Percentiles rank a stretch among this genome's conserved stretches.
Evolutionary conservation across 2,329 filamentous ascomycete species (phyloP).

Genomic region (Alternaria sp.): DNA sequence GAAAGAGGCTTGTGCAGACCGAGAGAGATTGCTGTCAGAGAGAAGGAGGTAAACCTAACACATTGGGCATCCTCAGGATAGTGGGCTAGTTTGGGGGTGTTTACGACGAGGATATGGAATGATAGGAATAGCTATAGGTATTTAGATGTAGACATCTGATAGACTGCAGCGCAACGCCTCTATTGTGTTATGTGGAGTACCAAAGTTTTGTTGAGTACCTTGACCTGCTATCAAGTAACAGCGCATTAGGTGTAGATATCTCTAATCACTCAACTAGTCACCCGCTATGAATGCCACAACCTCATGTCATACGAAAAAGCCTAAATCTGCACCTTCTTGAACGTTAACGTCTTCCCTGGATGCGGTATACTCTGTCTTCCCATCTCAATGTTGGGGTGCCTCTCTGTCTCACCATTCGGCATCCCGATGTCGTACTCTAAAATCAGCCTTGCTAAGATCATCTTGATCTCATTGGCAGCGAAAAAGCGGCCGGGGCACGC

Average conservation of each 20-base stretch:
- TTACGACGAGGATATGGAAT: neutral
- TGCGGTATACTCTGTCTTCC: slow-evolving; percentile 21
- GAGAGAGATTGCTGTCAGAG: neutral
- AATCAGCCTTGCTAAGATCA: slow-evolving; percentile 39
- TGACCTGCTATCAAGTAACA: no score
- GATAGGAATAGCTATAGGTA: neutral
- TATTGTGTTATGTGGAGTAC: no score
- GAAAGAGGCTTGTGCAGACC: neutral
- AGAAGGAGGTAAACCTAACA: neutral
- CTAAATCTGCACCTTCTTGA: slow-evolving; percentile 27
- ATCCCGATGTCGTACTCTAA: slow-evolving; percentile 41
- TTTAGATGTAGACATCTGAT: no score
- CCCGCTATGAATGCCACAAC: neutral
- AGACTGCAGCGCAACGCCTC: no score
- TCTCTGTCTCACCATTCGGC: slow-evolving; percentile 24
- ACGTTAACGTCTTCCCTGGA: slow-evolving; percentile 25
- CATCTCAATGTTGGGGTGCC: slow-evolving; percentile 25
- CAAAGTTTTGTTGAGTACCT: no score
- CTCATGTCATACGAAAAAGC: neutral
- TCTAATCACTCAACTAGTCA: neutral
- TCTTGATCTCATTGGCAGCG: slow-evolving; percentile 46
- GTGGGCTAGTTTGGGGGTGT: neutral
- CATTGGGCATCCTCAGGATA: neutral
- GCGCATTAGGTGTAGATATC: no score
- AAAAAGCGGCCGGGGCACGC: slow-evolving; percentile 48